Evolutionary conservation across 306 rosid species (phyloP), one percentile per base, ranked within the genome.

Genomic region (Cicer bijugum): DNA sequence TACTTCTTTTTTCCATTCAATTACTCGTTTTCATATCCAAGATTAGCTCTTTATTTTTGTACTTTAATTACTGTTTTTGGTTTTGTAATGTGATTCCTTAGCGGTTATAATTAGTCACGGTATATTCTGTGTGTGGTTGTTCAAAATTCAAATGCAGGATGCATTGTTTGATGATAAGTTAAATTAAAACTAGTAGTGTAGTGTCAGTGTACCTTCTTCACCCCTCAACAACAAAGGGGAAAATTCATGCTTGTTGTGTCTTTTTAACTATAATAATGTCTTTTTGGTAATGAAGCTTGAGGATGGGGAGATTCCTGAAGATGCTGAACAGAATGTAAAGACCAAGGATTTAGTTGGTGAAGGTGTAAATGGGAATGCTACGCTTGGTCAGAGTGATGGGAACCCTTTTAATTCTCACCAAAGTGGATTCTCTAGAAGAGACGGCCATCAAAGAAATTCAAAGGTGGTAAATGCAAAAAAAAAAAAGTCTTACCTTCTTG

Each of bases 291-390:
- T 73, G 70, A 69, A 91, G 98, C 80, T 91, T 50, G 98, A 87
- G 69, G 98, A 88, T 39, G 96, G 93, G 50, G 98, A 88, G 86
- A 77, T 89, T 61, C 19, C 58, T 58, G 90, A 89, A 77, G 89
- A 82, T 53, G 85, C 66, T 35, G 83, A 82, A 44, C 71, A 86
- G 84, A 88, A 80, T 80, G 79, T 39, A 51, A 82, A 71, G 59
- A 57, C 62, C 17, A 82, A 80, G 39, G 88, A 81, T 76, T 65
- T 78, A 43, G 53, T 52, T 15, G 47, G 39, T 7, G 85, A 83
- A 56, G 86, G 46, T 23, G 64, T 62, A 23, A 53, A 74, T 74
- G 89, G 85, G 48, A 70, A 77, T 37, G 84, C 53, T 20, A 1
- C 71, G 8, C 69, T 14, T 0, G 67, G 38, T 38, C 84, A 64